Evolutionary conservation across 768 basidiomycete genomes (phyloP).

Genomic region (Lactarius tabidus): DNA sequence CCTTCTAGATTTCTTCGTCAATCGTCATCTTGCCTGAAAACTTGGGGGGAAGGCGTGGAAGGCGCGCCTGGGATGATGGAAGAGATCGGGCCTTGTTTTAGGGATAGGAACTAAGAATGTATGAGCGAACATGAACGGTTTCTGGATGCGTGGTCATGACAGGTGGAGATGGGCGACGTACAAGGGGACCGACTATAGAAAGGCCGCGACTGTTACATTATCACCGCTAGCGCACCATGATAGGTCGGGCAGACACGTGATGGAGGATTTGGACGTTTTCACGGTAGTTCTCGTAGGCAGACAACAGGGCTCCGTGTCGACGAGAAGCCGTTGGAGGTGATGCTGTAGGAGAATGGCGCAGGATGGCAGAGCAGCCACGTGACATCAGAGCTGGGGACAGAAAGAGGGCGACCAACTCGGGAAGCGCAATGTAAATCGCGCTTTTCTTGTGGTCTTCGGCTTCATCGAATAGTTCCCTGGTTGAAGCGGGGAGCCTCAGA

Average conservation of each 20-base stretch:
- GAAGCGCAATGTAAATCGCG: slow-evolving; percentile 74
- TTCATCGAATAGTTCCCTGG: slow-evolving; percentile 61
- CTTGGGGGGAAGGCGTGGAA: no score
- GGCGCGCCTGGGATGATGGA: no score
- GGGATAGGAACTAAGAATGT: no score
- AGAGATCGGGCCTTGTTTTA: no score
- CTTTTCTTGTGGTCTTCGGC: slow-evolving; percentile 57
- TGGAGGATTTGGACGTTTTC: slow-evolving; percentile 63
- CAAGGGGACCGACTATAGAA: no score
- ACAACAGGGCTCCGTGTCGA: slow-evolving; percentile 71
- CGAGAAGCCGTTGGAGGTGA: slow-evolving; percentile 46
- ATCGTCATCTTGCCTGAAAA: no score
- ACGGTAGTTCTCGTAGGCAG: slow-evolving; percentile 44
- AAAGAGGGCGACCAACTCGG: no score
- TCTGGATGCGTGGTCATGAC: no score
- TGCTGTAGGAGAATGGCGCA: slow-evolving; percentile 40
- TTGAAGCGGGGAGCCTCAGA: slow-evolving; percentile 59
- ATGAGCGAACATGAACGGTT: no score
- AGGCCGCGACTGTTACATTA: no score
- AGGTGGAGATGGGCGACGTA: no score
- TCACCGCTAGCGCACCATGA: slow-evolving; percentile 12
- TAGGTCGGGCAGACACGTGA: slow-evolving; percentile 43
- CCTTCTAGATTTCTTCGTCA: no score
- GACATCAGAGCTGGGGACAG: background rate
- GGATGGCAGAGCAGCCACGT: slow-evolving; percentile 42